These are phyloP conservation scores for Yamadazyma tumulicola DNA, from an alignment of 805 yeast genomes.

Conservation along the genomic window DNA sequence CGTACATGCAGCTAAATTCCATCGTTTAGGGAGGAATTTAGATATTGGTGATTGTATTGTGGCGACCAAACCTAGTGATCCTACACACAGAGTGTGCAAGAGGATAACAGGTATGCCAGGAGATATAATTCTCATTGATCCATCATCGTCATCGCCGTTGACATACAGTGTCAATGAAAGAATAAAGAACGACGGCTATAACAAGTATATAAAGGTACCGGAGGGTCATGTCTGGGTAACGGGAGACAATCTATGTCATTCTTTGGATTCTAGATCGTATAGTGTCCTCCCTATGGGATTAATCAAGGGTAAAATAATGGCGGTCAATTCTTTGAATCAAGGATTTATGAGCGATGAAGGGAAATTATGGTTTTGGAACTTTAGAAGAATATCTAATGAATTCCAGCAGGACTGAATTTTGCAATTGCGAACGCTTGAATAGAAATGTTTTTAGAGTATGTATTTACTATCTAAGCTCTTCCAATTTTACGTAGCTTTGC, in stretches of 20 bases:
- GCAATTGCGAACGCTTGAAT: background rate
- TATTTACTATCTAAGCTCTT: constrained; percentile 14
- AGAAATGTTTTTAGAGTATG: background rate
- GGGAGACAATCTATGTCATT: constrained; percentile 87
- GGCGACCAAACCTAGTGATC: constrained; percentile 86
- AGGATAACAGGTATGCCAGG: constrained; percentile 97
- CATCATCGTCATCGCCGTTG: constrained; percentile 53
- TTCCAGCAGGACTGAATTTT: constrained; percentile 20
- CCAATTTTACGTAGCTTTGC: constrained; percentile 29
- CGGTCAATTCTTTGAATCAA: constrained; percentile 53
- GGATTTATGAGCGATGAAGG: constrained; percentile 38
- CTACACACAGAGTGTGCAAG: constrained; percentile 82
- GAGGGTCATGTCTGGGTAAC: constrained; percentile 97
- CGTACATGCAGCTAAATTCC: constrained; percentile 69
- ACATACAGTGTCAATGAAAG: constrained; percentile 27
- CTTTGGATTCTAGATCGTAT: constrained; percentile 86
- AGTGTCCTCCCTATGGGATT: constrained; percentile 88
- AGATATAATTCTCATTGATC: constrained; percentile 77
- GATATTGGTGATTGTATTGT: constrained; percentile 84
- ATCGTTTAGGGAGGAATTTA: constrained; percentile 61
- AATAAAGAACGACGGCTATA: constrained; percentile 36
- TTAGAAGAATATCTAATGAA: constrained; percentile 53
- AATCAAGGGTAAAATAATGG: constrained; percentile 81
- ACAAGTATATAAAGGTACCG: constrained; percentile 73
- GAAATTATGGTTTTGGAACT: constrained; percentile 42